Conservation (phyloP, 179 eudicot genomes). For the Amaranthus tricolor region DNA sequence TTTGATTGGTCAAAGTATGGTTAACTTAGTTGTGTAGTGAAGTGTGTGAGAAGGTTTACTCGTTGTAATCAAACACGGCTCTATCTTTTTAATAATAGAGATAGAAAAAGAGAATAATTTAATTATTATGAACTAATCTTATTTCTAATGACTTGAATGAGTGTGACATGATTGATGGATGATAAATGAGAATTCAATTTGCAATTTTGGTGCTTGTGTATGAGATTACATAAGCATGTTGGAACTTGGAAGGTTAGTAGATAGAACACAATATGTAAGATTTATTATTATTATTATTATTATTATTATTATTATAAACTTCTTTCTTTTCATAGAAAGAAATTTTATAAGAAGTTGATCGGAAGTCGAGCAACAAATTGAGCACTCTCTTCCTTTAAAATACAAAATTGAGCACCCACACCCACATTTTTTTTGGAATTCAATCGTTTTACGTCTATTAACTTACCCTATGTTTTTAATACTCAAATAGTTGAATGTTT, state of each 20-base stretch:
- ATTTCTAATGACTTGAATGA: neutral
- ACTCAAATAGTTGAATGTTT: too few species aligned
- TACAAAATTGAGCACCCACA: too few species aligned
- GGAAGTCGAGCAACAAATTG: too few species aligned
- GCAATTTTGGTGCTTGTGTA: neutral
- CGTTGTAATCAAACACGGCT: constrained; percentile 20
- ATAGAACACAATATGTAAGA: neutral
- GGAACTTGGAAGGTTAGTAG: neutral
- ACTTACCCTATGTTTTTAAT: too few species aligned
- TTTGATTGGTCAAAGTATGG: constrained; percentile 11
- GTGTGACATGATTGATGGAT: neutral
- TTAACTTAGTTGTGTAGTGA: constrained; percentile 14
- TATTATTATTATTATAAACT: too few species aligned
- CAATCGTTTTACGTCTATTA: too few species aligned
- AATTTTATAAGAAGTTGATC: neutral
- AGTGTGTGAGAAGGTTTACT: constrained; percentile 9
- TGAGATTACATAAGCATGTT: constrained; percentile 11
- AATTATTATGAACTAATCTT: neutral
- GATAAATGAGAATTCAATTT: constrained; percentile 3
- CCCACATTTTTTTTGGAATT: too few species aligned
- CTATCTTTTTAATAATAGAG: neutral
- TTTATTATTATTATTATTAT: too few species aligned
- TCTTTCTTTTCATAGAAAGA: neutral
- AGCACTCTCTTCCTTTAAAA: too few species aligned
- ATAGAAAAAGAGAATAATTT: constrained; percentile 1